phyloP scores from a whole-genome alignment of 2,329 filamentous ascomycete genomes.

The Fonsecaea nubica region DNA sequence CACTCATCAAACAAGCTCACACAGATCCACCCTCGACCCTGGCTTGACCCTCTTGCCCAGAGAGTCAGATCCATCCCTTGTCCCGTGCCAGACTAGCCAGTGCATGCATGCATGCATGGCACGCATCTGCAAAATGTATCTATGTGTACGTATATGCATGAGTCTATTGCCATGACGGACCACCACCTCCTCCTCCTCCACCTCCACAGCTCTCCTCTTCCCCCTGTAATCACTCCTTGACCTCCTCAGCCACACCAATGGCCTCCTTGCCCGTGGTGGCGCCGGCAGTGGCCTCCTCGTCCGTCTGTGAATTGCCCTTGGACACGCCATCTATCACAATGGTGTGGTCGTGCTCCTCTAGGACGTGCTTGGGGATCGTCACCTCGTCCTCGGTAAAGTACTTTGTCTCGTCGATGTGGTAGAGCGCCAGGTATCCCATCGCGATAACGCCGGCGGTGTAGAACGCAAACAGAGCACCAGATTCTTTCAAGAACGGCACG shows the following conservation, averaged over 20 bases:
- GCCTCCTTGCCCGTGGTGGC: neutral
- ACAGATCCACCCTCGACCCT: no score
- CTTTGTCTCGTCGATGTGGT: conserved; percentile 18
- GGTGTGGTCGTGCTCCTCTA: conserved; percentile 11
- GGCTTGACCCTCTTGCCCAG: no score
- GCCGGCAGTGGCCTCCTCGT: neutral
- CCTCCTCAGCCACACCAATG: neutral
- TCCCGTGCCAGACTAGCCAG: no score
- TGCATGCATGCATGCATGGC: no score
- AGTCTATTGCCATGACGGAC: neutral
- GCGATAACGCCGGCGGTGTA: conserved; percentile 10
- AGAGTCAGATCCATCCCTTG: no score
- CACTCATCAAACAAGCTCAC: no score
- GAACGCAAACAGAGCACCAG: conserved; percentile 15
- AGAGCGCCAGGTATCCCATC: conserved; percentile 15
- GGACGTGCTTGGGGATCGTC: conserved; percentile 21
- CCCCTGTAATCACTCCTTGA: neutral
- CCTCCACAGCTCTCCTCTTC: neutral
- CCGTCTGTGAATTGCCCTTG: neutral
- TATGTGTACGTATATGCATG: no score
- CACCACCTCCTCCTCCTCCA: neutral
- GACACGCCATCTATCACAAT: neutral
- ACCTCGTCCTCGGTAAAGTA: conserved; percentile 25
- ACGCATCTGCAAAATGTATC: no score
- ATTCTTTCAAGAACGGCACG: conserved; percentile 19